Base-by-base conservation (phyloP, 768 basidiomycete genomes). In the Trametes punicea region DNA sequence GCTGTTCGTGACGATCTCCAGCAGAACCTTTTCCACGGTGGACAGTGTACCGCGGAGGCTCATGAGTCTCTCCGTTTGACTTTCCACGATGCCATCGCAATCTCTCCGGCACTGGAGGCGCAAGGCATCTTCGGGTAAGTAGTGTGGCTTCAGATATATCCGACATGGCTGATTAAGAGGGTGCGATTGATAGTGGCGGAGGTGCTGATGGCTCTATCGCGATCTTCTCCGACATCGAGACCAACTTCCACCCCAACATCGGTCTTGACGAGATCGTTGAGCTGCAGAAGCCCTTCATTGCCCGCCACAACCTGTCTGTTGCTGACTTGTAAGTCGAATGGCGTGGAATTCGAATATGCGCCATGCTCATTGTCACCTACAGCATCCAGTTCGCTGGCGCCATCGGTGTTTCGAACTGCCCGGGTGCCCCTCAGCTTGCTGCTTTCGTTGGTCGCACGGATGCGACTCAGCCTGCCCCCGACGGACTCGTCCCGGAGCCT, bases 131-230 rank as follows among this genome's bases (percentile, higher is more conserved):
- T 57, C 11, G 56, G 56, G 51, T 53, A 27, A n/a, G 51, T 11
- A 11, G 2, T 13, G 21, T 9, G 23, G 10, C 7, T 55, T 15
- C 2, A n/a, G 2, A 10, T 2, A 2, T 20, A 18, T 11, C 29
- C 23, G 33, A 26, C 51, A 7, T 46, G 16, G 6, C 40, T 11
- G 3, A 31, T 21, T 31, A n/a, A 34, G 30, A 20, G 46, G 20
- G 26, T 38, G 5, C 6, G 4, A 2, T 9, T 18, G 23, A n/a
- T 44, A 63, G 57, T 26, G 67, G 69, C 40, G 65, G 64, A 33
- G 70, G 70, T 20, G 69, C 68, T 30, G 79, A 81, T 52, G 81
- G 78, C 11, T 80, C 78, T 5, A 73, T 80, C 56, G 70, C 77
- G 51, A 68, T 69, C 2, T 80, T 81, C 65, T 63, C 64, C 21